Evolutionary conservation across 2,329 filamentous ascomycete species (phyloP), one percentile per base, ranked within the genome.

Genomic region (Eutypa lata): DNA sequence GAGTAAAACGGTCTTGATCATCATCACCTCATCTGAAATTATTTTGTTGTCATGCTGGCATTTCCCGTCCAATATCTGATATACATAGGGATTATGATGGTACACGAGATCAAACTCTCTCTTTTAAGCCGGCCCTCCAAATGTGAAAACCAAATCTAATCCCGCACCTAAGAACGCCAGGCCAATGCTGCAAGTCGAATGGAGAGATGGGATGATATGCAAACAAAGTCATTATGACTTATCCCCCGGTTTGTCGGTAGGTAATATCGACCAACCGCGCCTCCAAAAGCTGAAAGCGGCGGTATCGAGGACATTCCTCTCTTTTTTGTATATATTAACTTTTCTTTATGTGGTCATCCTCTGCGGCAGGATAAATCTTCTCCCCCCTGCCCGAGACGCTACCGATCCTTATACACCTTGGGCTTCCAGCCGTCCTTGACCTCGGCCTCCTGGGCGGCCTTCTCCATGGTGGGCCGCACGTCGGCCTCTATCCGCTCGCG

Each of bases 401-500:
- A 89, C 80, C 85, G 81, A 70, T 95, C 90, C 77, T 95, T 95
- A 74, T 94, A 97, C 54, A 97, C 78, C 79, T 96, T 97, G 54
- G 93, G 94, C 71, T 92, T 95, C 86, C 91, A 97, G 0, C 93
- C 94, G 58, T 91, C 87, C 68, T 88, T 84, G 50, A 88, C 65
- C 72, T 96, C 91, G 52, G 87, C 86, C 67, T 96, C 91, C 65
- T 84, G 79, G 61, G 86, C 84, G 14, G 82, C 80, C 68, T 87
- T 85, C 68, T 90, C 87, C 65, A 85, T 79, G 54, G 86, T 82
- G 54, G 89, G 85, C 59, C 86, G 80, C 40, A 94, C 76, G 73
- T 99, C 93, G 64, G 88, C 81, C 76, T 97, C 93, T 74, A 99
- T 88, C 59, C 94, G 80, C 75, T 99, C 93, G 65, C 93, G 84